These are phyloP conservation scores for Phlegmacium glaucopus DNA, from an alignment of 768 basidiomycete species.

Conservation along the genomic window DNA sequence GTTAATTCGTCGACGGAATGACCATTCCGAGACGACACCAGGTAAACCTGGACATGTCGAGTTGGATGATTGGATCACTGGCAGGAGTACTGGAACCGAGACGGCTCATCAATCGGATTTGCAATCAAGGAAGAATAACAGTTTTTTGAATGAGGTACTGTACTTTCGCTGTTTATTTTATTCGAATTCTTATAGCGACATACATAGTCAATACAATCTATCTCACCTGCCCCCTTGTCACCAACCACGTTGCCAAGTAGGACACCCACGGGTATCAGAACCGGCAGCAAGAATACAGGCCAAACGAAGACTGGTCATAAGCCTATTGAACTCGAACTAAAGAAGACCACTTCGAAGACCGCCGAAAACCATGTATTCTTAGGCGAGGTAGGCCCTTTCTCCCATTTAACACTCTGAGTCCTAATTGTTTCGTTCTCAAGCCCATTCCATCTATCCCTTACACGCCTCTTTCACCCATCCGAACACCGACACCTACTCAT, in stretches of 20 bases:
- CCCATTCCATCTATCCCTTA: conserved; percentile 43
- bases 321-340: too few relatives aligned
- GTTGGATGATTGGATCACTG: conserved; percentile 19
- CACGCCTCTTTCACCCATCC: conserved; percentile 45
- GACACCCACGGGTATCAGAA: too few relatives aligned
- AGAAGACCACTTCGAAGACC: too few relatives aligned
- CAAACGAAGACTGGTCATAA: too few relatives aligned
- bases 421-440: conserved; percentile 22
- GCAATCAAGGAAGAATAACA: conserved; percentile 10
- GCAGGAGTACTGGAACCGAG: conserved; percentile 24
- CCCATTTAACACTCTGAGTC: not conserved
- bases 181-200: not conserved
- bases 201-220: not conserved
- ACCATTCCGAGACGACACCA: conserved; percentile 9
- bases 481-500: conserved; percentile 19
- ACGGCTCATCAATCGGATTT: conserved; percentile 13
- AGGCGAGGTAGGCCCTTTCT: too few relatives aligned
- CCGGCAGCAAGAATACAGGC: too few relatives aligned
- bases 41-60: conserved; percentile 31
- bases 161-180: conserved; percentile 1
- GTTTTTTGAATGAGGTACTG: conserved; percentile 47
- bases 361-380: too few relatives aligned
- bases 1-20: conserved; percentile 9
- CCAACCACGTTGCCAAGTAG: too few relatives aligned
- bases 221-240: too few relatives aligned